A percentile compares a stretch with the other conserved stretches of the same genome.
These are phyloP conservation scores for Pinus albicaulis DNA, from an alignment of 75 land plant genomes.

Conservation along the genomic window DNA sequence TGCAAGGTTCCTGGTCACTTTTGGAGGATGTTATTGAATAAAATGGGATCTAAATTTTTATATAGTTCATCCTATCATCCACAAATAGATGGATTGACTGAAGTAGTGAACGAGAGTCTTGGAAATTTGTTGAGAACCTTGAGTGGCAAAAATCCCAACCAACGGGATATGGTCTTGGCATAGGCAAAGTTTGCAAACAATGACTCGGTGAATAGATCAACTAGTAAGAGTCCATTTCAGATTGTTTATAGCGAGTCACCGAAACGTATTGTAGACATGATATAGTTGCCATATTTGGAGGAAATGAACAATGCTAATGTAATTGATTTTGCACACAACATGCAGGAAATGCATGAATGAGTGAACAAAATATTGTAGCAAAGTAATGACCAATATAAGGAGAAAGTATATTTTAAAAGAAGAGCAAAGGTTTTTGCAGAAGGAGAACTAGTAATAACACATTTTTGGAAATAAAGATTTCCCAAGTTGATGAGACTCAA, in stretches of 20 bases:
- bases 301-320: too few relatives aligned
- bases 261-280: background rate
- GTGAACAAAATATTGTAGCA: background rate
- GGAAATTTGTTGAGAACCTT: too few relatives aligned
- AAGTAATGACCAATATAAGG: too few relatives aligned
- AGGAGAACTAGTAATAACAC: background rate
- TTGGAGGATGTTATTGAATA: too few relatives aligned
- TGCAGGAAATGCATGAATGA: background rate
- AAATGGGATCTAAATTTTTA: too few relatives aligned
- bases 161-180: background rate
- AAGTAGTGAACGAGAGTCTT: background rate
- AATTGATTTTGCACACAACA: too few relatives aligned
- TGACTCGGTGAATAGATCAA: background rate
- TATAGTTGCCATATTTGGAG: background rate
- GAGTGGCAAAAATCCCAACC: background rate
- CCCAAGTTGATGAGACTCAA: background rate
- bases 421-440: too few relatives aligned
- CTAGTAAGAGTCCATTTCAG: background rate
- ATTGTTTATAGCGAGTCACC: background rate
- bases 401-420: background rate
- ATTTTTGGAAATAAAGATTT: too few relatives aligned
- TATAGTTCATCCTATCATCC: background rate
- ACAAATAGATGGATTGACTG: background rate
- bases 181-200: background rate
- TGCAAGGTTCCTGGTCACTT: too few relatives aligned